phyloP scores from a whole-genome alignment of 2,329 filamentous ascomycete species.

The Neoarthrinium moseri region DNA sequence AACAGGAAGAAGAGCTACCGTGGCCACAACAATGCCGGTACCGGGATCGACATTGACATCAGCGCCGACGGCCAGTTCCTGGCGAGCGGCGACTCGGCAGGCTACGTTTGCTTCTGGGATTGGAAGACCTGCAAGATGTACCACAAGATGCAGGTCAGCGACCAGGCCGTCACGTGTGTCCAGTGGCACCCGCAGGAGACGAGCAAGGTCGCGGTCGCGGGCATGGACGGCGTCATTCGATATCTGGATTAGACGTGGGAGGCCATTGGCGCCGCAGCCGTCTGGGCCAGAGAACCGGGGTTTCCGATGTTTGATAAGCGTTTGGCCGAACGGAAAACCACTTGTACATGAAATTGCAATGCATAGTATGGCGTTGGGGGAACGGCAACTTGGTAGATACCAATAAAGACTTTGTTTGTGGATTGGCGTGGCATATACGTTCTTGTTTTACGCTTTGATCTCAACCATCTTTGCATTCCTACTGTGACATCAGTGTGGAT shows the following conservation, averaged over 20 bases:
- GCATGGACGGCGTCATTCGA: slow-evolving; percentile 82
- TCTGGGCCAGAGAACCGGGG: too few relatives aligned
- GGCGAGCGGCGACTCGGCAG: slow-evolving; percentile 80
- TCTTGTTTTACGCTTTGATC: too few relatives aligned
- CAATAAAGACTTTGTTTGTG: too few relatives aligned
- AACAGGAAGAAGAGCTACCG: slow-evolving; percentile 97
- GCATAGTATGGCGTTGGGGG: too few relatives aligned
- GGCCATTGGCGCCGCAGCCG: too few relatives aligned
- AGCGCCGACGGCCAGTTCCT: slow-evolving; percentile 92
- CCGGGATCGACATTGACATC: slow-evolving; percentile 85
- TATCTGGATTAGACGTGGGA: slow-evolving; percentile 87
- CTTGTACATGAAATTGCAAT: too few relatives aligned
- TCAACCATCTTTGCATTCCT: too few relatives aligned
- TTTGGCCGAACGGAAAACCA: too few relatives aligned
- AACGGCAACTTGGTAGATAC: too few relatives aligned
- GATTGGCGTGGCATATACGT: too few relatives aligned
- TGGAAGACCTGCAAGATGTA: slow-evolving; percentile 99
- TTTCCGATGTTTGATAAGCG: too few relatives aligned
- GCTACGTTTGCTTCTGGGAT: slow-evolving; percentile 95
- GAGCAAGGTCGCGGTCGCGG: slow-evolving; percentile 88
- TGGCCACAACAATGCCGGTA: slow-evolving; percentile 93
- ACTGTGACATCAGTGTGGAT: too few relatives aligned
- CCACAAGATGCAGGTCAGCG: slow-evolving; percentile 87
- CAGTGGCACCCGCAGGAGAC: slow-evolving; percentile 98
- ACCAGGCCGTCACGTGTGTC: slow-evolving; percentile 78